Evolutionary conservation across 2,329 filamentous ascomycete genomes (phyloP).

Genomic region (Sphaerulina musiva): DNA sequence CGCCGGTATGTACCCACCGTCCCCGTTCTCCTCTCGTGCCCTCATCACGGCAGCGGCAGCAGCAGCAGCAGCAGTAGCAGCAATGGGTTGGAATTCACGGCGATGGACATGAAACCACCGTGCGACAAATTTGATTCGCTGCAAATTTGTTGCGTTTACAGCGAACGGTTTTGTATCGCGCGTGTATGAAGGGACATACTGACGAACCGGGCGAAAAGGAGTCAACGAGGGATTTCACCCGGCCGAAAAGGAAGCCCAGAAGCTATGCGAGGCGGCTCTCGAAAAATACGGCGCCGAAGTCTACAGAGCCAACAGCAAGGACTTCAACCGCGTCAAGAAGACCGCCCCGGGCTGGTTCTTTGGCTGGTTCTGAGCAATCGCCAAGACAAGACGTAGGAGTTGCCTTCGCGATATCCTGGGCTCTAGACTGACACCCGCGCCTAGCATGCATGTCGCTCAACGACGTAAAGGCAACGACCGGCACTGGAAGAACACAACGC

Average conservation of each 20-base stretch:
- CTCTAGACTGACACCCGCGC: background rate
- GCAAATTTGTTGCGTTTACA: background rate
- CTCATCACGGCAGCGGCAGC: background rate
- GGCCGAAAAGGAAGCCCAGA: background rate
- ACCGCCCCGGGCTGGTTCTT: conserved; percentile 2
- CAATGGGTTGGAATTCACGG: background rate
- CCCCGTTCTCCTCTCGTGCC: background rate
- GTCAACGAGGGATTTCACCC: background rate
- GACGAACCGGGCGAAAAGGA: background rate
- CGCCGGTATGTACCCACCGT: background rate
- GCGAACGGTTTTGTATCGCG: background rate
- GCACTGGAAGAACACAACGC: background rate
- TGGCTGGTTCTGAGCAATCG: background rate
- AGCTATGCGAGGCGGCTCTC: conserved; percentile 2
- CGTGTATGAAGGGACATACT: background rate
- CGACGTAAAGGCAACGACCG: background rate
- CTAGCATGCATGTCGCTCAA: background rate
- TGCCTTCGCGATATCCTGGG: background rate
- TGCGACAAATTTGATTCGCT: background rate
- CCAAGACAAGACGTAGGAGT: background rate
- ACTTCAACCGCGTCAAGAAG: background rate
- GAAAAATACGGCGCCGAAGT: conserved; percentile 3
- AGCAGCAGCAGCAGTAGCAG: background rate
- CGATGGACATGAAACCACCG: background rate
- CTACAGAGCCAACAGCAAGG: conserved; percentile 3